These are phyloP conservation scores for Quercus tomentella DNA, from an alignment of 331 rosid species.

Conservation along the genomic window DNA sequence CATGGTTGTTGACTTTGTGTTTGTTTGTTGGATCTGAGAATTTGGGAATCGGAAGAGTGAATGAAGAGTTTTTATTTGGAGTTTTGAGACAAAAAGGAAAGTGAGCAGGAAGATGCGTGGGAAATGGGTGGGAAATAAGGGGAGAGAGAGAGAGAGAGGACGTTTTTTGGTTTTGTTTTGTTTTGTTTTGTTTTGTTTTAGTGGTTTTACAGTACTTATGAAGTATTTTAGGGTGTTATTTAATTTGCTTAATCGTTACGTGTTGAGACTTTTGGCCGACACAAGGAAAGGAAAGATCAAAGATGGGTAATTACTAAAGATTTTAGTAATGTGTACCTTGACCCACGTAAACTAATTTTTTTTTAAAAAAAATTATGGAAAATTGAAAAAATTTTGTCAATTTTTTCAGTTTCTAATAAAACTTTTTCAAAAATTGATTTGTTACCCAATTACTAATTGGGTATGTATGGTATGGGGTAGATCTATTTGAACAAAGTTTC, in stretches of 20 bases:
- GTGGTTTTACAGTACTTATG: no score
- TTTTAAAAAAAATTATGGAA: no score
- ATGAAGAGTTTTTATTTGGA: neutral
- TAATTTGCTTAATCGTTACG: slow-evolving; percentile 9
- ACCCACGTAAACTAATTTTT: no score
- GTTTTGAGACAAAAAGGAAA: neutral
- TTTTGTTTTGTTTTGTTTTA: neutral
- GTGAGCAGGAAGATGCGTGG: neutral
- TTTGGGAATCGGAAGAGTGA: neutral
- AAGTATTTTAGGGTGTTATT: neutral
- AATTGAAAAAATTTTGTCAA: no score
- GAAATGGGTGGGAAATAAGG: no score
- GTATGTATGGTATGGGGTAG: no score
- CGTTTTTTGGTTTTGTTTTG: neutral
- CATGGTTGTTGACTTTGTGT: slow-evolving; percentile 9
- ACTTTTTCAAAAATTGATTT: no score
- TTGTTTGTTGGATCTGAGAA: neutral
- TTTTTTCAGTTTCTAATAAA: no score
- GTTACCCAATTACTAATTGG: no score
- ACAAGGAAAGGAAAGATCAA: neutral
- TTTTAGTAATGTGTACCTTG: no score
- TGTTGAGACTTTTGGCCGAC: neutral
- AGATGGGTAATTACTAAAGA: no score
- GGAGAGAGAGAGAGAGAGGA: neutral
- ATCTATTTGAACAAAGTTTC: no score